Conservation (phyloP, 192 early-diverging fungal species). For the Glomus cerebriforme region DNA sequence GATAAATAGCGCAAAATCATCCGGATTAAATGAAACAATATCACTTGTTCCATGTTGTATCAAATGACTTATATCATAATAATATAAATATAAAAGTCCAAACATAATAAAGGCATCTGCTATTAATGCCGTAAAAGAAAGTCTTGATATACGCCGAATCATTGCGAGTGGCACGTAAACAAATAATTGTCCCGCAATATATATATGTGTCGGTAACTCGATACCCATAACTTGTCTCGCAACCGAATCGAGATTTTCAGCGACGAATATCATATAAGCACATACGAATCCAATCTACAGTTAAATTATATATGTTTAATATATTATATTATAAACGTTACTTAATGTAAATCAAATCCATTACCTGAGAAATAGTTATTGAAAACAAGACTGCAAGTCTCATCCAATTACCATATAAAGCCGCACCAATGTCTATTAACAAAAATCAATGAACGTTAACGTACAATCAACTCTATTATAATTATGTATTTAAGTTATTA, state of each 20-base stretch:
- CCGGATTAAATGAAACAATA: slow-evolving; percentile 75
- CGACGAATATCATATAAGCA: slow-evolving; percentile 68
- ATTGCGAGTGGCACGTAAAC: slow-evolving; percentile 55
- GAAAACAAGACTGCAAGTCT: slow-evolving; percentile 68
- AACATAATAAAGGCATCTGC: slow-evolving; percentile 92
- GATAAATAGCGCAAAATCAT: slow-evolving; percentile 85
- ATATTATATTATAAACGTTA: not conserved
- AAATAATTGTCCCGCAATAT: slow-evolving; percentile 52
- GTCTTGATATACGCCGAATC: slow-evolving; percentile 88
- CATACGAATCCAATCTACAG: slow-evolving; percentile 59
- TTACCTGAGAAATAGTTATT: slow-evolving; percentile 74
- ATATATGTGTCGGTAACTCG: slow-evolving; percentile 31
- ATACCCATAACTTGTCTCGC: slow-evolving; percentile 34
- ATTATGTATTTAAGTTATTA: not conserved
- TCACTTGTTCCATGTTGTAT: slow-evolving; percentile 67
- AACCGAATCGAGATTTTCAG: slow-evolving; percentile 54
- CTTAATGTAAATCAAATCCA: too few species aligned
- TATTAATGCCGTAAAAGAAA: slow-evolving; percentile 82
- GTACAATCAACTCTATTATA: not conserved
- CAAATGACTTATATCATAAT: slow-evolving; percentile 75
- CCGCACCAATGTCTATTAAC: slow-evolving; percentile 48
- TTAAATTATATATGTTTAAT: not conserved
- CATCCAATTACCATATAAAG: slow-evolving; percentile 68
- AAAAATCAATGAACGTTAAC: not conserved
- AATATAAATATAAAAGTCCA: slow-evolving; percentile 84